phyloP scores from a whole-genome alignment of 306 rosid genomes.

The Erythrophleum fordii region DNA sequence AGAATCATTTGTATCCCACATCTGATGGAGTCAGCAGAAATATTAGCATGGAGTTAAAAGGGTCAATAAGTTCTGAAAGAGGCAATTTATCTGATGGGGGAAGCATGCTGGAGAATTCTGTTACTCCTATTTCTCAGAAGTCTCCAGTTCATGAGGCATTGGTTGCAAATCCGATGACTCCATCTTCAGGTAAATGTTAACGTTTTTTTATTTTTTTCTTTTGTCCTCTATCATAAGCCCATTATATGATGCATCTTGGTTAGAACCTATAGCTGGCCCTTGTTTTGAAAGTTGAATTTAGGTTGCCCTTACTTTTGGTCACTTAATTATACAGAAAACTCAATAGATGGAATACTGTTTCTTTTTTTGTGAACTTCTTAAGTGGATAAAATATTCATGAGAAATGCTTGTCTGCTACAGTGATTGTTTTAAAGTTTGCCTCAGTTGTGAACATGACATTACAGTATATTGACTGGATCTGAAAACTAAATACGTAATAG shows the following conservation, averaged over 20 bases:
- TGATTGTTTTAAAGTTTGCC: neutral
- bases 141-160: slow-evolving; percentile 59
- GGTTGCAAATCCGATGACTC: slow-evolving; percentile 61
- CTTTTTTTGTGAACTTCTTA: slow-evolving; percentile 16
- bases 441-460: neutral
- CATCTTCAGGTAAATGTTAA: slow-evolving; percentile 66
- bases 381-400: neutral
- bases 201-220: neutral
- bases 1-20: slow-evolving; percentile 49
- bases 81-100: slow-evolving; percentile 71
- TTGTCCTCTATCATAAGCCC: neutral
- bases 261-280: neutral
- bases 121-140: slow-evolving; percentile 66
- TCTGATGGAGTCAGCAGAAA: slow-evolving; percentile 61
- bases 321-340: neutral
- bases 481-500: neutral
- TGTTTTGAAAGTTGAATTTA: neutral
- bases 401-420: neutral
- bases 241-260: slow-evolving; percentile 9
- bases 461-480: neutral
- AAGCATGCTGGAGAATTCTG: slow-evolving; percentile 68
- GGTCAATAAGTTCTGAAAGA: slow-evolving; percentile 71
- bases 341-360: slow-evolving; percentile 8
- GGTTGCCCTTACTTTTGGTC: neutral
- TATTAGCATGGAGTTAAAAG: slow-evolving; percentile 76